These are phyloP conservation scores for Lasiosphaeris hirsuta DNA, from an alignment of 495 filamentous ascomycete species.

Conservation along the genomic window DNA sequence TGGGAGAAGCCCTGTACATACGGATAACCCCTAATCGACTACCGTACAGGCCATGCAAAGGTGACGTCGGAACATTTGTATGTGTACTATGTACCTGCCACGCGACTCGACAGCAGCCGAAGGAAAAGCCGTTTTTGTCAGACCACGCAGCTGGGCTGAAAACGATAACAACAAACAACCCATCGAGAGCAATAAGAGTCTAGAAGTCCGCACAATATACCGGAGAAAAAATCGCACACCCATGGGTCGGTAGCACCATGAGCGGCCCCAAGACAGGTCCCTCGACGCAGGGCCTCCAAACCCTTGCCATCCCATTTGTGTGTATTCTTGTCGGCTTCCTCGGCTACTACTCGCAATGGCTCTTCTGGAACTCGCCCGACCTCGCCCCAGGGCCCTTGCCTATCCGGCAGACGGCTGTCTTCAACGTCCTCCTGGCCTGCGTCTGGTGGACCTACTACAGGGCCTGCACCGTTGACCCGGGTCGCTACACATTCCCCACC, in stretches of 20 bases:
- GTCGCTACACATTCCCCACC: constrained; percentile 48
- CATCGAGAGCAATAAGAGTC: no score
- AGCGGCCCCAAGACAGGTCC: constrained; percentile 27
- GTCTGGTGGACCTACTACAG: constrained; percentile 79
- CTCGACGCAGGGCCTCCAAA: constrained; percentile 31
- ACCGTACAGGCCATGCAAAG: no score
- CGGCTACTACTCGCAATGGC: constrained; percentile 76
- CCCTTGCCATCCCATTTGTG: constrained; percentile 65
- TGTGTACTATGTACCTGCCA: no score
- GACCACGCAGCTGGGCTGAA: no score
- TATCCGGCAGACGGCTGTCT: constrained; percentile 56
- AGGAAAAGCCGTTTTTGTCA: no score
- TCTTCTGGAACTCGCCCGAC: constrained; percentile 59
- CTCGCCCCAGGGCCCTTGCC: constrained; percentile 67
- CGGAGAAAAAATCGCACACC: background rate
- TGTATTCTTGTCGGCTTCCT: constrained; percentile 70
- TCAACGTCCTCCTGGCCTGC: constrained; percentile 70
- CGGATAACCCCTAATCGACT: no score
- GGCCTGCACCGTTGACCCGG: constrained; percentile 75
- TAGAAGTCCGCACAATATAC: background rate
- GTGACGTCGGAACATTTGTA: no score
- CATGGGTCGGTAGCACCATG: constrained; percentile 21
- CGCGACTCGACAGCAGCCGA: no score
- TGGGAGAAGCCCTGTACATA: no score
- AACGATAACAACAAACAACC: no score